Conservation (phyloP, 345 rosid genomes). For the Populus euphratica region DNA sequence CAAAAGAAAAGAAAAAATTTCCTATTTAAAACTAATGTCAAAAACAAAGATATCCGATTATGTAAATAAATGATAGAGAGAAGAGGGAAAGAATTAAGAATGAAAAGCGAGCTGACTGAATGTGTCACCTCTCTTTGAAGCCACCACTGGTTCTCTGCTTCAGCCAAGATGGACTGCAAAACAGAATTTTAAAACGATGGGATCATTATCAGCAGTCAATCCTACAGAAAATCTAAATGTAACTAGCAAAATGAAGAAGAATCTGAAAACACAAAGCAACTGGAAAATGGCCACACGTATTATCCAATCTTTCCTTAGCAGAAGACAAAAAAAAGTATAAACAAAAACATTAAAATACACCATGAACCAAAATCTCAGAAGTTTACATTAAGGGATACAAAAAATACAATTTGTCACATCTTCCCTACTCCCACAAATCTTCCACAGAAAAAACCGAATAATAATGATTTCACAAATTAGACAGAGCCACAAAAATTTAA, state of each 20-base stretch:
- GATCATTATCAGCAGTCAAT: not conserved
- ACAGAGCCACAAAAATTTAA: no score
- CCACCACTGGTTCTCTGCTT: slow-evolving; percentile 39
- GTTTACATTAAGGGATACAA: not conserved
- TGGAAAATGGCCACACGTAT: not conserved
- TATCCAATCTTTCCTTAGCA: not conserved
- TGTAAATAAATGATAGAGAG: not conserved
- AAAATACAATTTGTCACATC: not conserved
- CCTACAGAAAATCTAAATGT: not conserved
- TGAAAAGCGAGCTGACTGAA: not conserved
- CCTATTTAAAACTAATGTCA: not conserved
- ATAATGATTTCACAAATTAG: no score
- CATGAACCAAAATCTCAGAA: not conserved
- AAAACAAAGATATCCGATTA: not conserved
- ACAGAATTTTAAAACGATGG: slow-evolving; percentile 1
- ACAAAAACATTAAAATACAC: not conserved
- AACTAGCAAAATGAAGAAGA: not conserved
- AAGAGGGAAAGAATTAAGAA: not conserved
- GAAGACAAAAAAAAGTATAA: no score
- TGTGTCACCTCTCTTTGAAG: slow-evolving; percentile 38
- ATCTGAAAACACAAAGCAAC: not conserved
- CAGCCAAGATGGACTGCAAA: slow-evolving; percentile 37
- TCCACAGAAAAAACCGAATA: no score
- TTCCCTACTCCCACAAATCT: not conserved
- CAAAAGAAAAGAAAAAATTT: not conserved